Evolutionary conservation across 305 asterid genomes (phyloP).

Genomic region (Fraxinus velutina): DNA sequence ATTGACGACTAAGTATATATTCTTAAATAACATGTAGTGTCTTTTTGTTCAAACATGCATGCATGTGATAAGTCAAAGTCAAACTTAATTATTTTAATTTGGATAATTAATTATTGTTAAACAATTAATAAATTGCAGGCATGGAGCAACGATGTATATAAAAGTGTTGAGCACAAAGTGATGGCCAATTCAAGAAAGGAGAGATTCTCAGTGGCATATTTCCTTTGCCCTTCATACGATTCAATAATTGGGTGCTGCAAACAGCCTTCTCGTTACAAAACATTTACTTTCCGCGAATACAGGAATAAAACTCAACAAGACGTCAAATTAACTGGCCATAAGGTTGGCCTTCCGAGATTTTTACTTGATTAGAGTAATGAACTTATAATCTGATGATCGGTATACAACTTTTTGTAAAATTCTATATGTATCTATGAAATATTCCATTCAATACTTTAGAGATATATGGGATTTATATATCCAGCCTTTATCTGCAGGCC

Average conservation of each 20-base stretch:
- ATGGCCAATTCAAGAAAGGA: conserved; percentile 43
- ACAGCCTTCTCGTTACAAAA: conserved; percentile 43
- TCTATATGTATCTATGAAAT: neutral
- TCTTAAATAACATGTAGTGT: neutral
- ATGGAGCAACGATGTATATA: conserved; percentile 61
- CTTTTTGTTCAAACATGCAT: neutral
- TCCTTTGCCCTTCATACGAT: conserved; percentile 56
- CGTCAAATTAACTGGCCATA: conserved; percentile 44
- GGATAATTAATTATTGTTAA: neutral
- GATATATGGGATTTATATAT: neutral
- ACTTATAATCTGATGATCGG: neutral
- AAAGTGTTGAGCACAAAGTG: conserved; percentile 61
- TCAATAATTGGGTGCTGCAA: conserved; percentile 44
- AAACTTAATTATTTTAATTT: neutral
- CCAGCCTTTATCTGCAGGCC: neutral
- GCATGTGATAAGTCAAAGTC: neutral
- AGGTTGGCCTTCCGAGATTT: conserved; percentile 59
- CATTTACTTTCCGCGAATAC: conserved; percentile 59
- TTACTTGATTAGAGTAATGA: neutral
- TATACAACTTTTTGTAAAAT: neutral
- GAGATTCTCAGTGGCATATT: conserved; percentile 64
- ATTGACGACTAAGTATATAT: neutral
- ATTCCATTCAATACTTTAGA: neutral
- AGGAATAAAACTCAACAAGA: conserved; percentile 55
- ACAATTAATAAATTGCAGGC: conserved; percentile 40